These are phyloP conservation scores for Phytophthora parvispora DNA, from an alignment of 352 stramenopile species.

Conservation along the genomic window DNA sequence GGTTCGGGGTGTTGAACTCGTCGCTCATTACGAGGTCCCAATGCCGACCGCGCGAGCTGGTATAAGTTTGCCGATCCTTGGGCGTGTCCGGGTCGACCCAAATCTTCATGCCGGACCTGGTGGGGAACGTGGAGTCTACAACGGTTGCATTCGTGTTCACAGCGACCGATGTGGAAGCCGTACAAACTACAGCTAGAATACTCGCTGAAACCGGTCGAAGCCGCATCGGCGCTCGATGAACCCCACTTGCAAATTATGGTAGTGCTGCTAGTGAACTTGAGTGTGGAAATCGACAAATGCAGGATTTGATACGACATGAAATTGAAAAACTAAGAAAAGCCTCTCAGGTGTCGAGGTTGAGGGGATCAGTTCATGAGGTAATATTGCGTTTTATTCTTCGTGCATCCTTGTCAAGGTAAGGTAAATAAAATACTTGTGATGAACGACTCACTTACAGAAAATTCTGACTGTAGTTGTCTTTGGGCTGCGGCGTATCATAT, in stretches of 20 bases:
- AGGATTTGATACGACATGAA: not conserved
- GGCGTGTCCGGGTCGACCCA: slow-evolving; percentile 65
- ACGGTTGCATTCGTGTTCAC: slow-evolving; percentile 16
- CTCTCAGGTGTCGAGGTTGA: slow-evolving; percentile 2
- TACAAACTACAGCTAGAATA: not conserved
- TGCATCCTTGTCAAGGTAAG: not conserved
- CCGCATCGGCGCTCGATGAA: not conserved
- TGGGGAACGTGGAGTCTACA: slow-evolving; percentile 16
- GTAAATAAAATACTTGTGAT: not conserved
- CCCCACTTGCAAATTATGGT: not conserved
- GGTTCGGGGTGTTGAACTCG: slow-evolving; percentile 93
- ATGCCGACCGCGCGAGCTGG: slow-evolving; percentile 30
- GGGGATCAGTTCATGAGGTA: slow-evolving; percentile 19
- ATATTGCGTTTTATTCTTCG: not conserved
- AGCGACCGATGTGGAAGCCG: not conserved
- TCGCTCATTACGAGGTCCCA: slow-evolving; percentile 94
- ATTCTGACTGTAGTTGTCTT: slow-evolving; percentile 52
- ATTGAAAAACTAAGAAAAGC: slow-evolving; percentile 25
- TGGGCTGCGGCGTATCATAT: slow-evolving; percentile 23
- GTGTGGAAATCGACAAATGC: slow-evolving; percentile 12
- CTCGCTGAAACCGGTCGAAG: not conserved
- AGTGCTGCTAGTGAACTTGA: not conserved
- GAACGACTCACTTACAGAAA: slow-evolving; percentile 35
- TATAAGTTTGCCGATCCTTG: slow-evolving; percentile 12
- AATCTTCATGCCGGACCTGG: slow-evolving; percentile 50